Percentiles rank a stretch among this genome's conserved stretches.
Evolutionary conservation across 2,329 filamentous ascomycete genomes (phyloP).

Genomic region (Hirsutella minnesotensis): DNA sequence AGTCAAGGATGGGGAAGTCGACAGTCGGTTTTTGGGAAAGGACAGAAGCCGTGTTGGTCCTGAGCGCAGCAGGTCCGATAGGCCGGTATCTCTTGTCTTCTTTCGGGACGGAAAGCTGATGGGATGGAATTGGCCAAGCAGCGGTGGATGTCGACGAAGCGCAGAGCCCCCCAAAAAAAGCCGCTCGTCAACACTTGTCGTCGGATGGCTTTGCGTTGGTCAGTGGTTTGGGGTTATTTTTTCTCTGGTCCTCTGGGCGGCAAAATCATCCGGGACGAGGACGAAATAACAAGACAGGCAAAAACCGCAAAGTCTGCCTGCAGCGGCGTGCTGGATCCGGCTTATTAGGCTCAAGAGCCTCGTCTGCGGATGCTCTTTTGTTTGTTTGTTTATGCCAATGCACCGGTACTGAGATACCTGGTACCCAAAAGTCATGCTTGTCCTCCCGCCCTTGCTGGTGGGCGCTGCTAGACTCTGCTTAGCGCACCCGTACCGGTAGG

Average conservation of each 20-base stretch:
- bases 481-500: neutral
- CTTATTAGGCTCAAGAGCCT: constrained; percentile 1
- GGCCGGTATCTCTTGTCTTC: neutral
- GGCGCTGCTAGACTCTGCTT: constrained; percentile 7
- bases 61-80: neutral
- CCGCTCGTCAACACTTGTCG: neutral
- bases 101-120: neutral
- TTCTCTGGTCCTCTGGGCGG: neutral
- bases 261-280: neutral
- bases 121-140: neutral
- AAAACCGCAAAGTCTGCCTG: neutral
- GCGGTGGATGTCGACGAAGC: too few species aligned
- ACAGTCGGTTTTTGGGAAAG: neutral
- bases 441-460: too few species aligned
- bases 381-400: constrained; percentile 21
- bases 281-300: neutral
- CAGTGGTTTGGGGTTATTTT: neutral
- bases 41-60: neutral
- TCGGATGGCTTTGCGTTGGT: too few species aligned
- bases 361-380: constrained; percentile 9
- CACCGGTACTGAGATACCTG: neutral
- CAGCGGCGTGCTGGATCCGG: constrained; percentile 2
- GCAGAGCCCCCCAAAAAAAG: too few species aligned
- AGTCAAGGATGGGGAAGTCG: neutral
- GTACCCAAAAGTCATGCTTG: constrained; percentile 1